Evolutionary conservation across 805 yeast species (phyloP).

Genomic region (Yamadazyma takamatsuzukensis): DNA sequence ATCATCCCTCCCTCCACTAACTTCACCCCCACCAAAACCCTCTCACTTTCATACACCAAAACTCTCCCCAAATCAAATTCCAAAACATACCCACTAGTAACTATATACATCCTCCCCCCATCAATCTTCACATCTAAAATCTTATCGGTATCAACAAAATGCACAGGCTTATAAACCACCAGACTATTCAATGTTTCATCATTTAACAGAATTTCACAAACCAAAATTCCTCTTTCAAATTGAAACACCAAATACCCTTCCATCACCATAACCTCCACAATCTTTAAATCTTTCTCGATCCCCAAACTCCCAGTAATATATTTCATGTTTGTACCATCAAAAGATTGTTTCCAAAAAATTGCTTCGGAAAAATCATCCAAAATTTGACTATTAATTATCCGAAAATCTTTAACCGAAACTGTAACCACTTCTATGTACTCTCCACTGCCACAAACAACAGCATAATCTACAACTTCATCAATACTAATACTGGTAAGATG

Average conservation of each 20-base stretch:
- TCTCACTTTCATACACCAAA: neutral
- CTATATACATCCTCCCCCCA: neutral
- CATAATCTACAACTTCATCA: slow-evolving; percentile 6
- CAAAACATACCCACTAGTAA: slow-evolving; percentile 3
- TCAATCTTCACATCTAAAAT: slow-evolving; percentile 1
- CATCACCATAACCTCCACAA: slow-evolving; percentile 1
- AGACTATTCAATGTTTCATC: slow-evolving; percentile 4
- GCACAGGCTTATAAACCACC: slow-evolving; percentile 8
- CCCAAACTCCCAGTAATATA: slow-evolving; percentile 5
- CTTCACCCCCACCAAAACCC: too few species aligned
- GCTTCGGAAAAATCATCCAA: slow-evolving; percentile 3
- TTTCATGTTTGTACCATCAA: slow-evolving; percentile 5
- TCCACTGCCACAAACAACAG: slow-evolving; percentile 8
- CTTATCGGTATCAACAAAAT: slow-evolving; percentile 7
- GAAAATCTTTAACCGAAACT: slow-evolving; percentile 11
- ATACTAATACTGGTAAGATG: slow-evolving; percentile 7
- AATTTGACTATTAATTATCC: slow-evolving; percentile 7
- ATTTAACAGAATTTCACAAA: slow-evolving; percentile 6
- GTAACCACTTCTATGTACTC: slow-evolving; percentile 11
- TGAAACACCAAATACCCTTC: slow-evolving; percentile 5
- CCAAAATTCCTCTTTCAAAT: slow-evolving; percentile 5
- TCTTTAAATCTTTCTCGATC: neutral
- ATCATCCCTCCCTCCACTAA: too few species aligned
- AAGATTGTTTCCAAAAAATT: slow-evolving; percentile 10
- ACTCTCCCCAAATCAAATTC: slow-evolving; percentile 2